Conservation (phyloP, 1,284 basidiomycete species). For the Flammula alnicola region DNA sequence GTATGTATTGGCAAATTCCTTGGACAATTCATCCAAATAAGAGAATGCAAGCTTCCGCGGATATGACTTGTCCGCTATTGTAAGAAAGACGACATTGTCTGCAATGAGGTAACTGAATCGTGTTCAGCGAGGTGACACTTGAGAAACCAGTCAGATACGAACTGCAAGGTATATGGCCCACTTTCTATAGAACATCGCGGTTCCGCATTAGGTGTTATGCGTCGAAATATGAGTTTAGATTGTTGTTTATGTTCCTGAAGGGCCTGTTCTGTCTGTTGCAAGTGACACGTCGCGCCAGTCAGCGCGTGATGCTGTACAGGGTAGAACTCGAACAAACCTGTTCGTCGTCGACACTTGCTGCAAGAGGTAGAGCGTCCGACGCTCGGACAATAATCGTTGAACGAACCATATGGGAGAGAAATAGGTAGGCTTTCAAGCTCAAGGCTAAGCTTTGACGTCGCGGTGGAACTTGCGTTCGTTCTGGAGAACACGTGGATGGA, state of each 20-base stretch:
- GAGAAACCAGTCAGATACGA: constrained; percentile 32
- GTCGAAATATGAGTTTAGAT: constrained; percentile 93
- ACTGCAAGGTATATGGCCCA: constrained; percentile 94
- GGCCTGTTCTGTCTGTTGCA: constrained; percentile 81
- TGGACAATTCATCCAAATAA: constrained; percentile 95
- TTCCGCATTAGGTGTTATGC: constrained; percentile 92
- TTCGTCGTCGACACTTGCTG: constrained; percentile 95
- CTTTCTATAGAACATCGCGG: constrained; percentile 97
- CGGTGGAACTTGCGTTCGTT: constrained; percentile 7
- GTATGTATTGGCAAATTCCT: constrained; percentile 93
- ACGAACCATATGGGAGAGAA: constrained; percentile 70
- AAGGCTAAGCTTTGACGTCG: constrained; percentile 7
- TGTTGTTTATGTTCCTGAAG: constrained; percentile 99
- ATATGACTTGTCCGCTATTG: constrained; percentile 96
- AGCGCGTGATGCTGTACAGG: constrained; percentile 8
- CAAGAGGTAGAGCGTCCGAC: constrained; percentile 90
- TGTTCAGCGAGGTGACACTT: constrained; percentile 14
- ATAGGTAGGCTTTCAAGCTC: constrained; percentile 3
- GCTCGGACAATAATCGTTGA: constrained; percentile 92
- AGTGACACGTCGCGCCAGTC: constrained; percentile 36
- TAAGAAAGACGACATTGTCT: constrained; percentile 93
- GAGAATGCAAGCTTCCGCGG: constrained; percentile 97
- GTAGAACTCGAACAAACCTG: constrained; percentile 57
- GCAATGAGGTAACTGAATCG: constrained; percentile 86
- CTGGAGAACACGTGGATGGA: constrained; percentile 9